A percentile compares a stretch with the other conserved stretches of the same genome.
These are phyloP conservation scores for Paramecium caudatum DNA, from an alignment of 73 alveolate genomes.

Conservation along the genomic window DNA sequence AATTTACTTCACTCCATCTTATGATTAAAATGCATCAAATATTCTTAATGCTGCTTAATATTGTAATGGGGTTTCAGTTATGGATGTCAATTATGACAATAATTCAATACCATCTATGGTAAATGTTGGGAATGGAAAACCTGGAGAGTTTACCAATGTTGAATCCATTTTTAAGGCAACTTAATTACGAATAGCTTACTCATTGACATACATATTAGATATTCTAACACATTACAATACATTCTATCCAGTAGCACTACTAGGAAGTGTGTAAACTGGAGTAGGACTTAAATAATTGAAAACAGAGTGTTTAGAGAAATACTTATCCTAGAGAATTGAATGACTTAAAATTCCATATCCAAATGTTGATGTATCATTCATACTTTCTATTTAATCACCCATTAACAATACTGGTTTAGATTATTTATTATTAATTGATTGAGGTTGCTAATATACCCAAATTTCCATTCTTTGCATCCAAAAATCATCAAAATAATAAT, in stretches of 20 bases:
- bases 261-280: slow-evolving; percentile 29
- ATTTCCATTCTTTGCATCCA: slow-evolving; percentile 65
- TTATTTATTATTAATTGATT: neutral
- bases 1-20: slow-evolving; percentile 83
- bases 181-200: neutral
- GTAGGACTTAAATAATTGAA: slow-evolving; percentile 55
- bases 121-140: slow-evolving; percentile 49
- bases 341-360: slow-evolving; percentile 44
- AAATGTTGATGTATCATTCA: slow-evolving; percentile 15
- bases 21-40: slow-evolving; percentile 58
- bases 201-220: slow-evolving; percentile 1
- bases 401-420: neutral
- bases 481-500: slow-evolving; percentile 67
- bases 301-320: slow-evolving; percentile 23
- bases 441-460: slow-evolving; percentile 28
- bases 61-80: slow-evolving; percentile 44
- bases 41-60: slow-evolving; percentile 51
- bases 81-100: slow-evolving; percentile 30
- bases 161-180: neutral
- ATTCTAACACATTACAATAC: neutral
- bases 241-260: neutral
- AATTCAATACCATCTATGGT: slow-evolving; percentile 67
- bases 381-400: neutral
- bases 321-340: slow-evolving; percentile 18
- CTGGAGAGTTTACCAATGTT: neutral